Evolutionary conservation across 495 filamentous ascomycete genomes (phyloP), one percentile per base, ranked within the genome.

Genomic region (Aspergillus cristatus): DNA sequence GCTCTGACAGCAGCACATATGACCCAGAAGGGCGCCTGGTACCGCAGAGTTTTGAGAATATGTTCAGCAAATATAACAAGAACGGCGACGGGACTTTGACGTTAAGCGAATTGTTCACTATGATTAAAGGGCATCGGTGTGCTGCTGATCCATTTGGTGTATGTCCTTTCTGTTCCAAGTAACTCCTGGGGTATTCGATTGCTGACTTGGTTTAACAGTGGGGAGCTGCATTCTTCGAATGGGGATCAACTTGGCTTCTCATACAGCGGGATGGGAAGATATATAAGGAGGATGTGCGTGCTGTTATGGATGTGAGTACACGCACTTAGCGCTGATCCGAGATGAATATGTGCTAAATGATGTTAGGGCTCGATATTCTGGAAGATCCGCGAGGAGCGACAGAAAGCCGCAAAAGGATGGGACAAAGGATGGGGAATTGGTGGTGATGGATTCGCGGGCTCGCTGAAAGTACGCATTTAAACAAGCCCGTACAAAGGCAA

Each of bases 21-120:
- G 72, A 76, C 47, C 55, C 43, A 7, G 74, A 79, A 47, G 74
- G 74, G 1, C 55, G 72, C 0, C 75, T 77, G 41, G 38, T 66
- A 4, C 72, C 71, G 34, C 67, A 74, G 55, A 47, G 48, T 8
- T 78, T 79, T 45, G 74, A 80, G 56, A 70, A 78, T 42, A 48
- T 75, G 48, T 78, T 80, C 36, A 48, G 57, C 31, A 75, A 76
- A 56, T 76, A 68, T 45, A 71, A 66, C 31, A 8, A 31, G 4
- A 56, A 54, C 18, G 31, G 51, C 37, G 60, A 62, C 36, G 60
- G 54, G 5, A 45, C 48, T 6, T 34, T 62, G 42, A 46, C 49
- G 18, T 12, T 56, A 1, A 7, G 40, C 24, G 57, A 65, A 37
- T 11, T 65, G 24, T 40, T 43, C 15, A 45, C 62, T 6, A 47